These are phyloP conservation scores for Rhizopogon rudus DNA, from an alignment of 768 basidiomycete genomes.

Conservation along the genomic window DNA sequence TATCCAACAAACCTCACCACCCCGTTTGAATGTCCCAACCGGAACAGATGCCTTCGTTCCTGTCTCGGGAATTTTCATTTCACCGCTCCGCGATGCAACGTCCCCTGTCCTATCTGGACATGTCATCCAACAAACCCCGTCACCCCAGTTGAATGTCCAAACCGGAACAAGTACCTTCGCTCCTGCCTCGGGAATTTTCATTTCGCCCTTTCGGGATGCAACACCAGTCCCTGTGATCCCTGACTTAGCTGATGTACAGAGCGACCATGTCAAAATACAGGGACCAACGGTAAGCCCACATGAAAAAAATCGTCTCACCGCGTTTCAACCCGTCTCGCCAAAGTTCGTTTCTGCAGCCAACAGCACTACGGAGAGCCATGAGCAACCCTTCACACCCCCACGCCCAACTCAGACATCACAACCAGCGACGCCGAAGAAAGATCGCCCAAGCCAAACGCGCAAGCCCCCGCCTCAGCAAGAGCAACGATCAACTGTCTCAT, in stretches of 20 bases:
- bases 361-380: neutral
- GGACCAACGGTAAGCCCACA: neutral
- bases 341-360: neutral
- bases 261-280: neutral
- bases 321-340: neutral
- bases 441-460: constrained; percentile 12
- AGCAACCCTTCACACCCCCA: constrained; percentile 14
- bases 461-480: constrained; percentile 11
- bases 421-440: constrained; percentile 23
- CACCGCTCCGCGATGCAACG: constrained; percentile 19
- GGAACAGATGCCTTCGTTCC: constrained; percentile 11
- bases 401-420: constrained; percentile 13
- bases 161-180: constrained; percentile 7
- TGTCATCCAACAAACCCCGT: neutral
- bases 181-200: constrained; percentile 16
- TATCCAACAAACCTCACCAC: neutral
- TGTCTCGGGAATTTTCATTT: constrained; percentile 20
- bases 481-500: constrained; percentile 20
- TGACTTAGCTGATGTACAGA: neutral
- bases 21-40: neutral
- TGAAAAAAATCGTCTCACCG: neutral
- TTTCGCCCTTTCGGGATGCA: constrained; percentile 25
- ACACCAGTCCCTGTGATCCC: neutral
- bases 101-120: neutral
- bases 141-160: neutral